phyloP scores from a whole-genome alignment of 495 filamentous ascomycete species.

The Penicillium herquei region DNA sequence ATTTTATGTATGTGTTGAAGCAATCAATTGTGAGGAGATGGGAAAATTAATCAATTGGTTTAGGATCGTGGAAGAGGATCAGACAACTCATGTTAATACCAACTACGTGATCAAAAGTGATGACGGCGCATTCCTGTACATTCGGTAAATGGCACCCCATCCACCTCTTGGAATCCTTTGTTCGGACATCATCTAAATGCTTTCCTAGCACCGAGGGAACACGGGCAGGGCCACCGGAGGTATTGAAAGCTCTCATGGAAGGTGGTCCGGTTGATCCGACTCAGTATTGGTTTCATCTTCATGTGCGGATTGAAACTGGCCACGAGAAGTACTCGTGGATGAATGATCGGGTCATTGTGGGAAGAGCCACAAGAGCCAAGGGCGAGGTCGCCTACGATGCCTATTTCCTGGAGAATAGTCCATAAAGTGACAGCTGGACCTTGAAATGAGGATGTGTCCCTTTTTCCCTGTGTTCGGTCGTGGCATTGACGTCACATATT shows the following conservation, averaged over 20 bases:
- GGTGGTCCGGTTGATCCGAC: slow-evolving; percentile 26
- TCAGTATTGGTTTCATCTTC: slow-evolving; percentile 34
- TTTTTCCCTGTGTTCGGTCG: not conserved
- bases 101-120: slow-evolving; percentile 31
- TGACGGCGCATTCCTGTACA: slow-evolving; percentile 29
- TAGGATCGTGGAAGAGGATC: slow-evolving; percentile 30
- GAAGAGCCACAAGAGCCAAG: slow-evolving; percentile 25
- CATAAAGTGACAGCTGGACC: not conserved
- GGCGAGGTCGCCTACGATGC: slow-evolving; percentile 32
- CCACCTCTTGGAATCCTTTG: not conserved
- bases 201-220: slow-evolving; percentile 26
- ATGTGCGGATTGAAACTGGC: slow-evolving; percentile 31
- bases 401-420: slow-evolving; percentile 29
- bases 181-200: not conserved
- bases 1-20: slow-evolving; percentile 25
- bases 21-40: no score
- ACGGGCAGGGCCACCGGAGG: slow-evolving; percentile 27
- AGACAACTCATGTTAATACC: slow-evolving; percentile 31
- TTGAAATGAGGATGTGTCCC: no score
- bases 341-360: slow-evolving; percentile 34
- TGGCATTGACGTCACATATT: slow-evolving; percentile 7
- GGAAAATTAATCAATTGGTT: not conserved
- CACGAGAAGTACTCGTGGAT: slow-evolving; percentile 35
- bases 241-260: slow-evolving; percentile 30
- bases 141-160: slow-evolving; percentile 17